A percentile compares a stretch with the other conserved stretches of the same genome.
Evolutionary conservation across 345 rosid genomes (phyloP).

Genomic region (Populus nigra): DNA sequence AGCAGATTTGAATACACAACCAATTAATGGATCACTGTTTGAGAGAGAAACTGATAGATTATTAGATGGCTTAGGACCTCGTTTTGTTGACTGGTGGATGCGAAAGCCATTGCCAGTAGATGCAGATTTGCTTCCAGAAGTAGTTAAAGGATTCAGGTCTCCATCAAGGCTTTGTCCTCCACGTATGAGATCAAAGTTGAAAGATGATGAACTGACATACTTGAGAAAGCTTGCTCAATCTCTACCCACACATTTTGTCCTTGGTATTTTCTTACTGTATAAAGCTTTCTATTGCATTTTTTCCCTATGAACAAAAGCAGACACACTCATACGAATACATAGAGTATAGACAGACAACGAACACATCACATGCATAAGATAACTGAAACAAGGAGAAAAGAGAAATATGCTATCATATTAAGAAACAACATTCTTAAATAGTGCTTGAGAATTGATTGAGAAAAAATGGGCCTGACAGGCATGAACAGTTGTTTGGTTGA

Average conservation of each 20-base stretch:
- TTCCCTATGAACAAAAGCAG: neutral
- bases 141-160: constrained; percentile 61
- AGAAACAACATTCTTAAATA: neutral
- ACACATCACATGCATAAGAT: neutral
- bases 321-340: neutral
- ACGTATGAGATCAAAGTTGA: constrained; percentile 45
- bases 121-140: constrained; percentile 73
- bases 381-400: neutral
- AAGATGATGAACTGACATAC: constrained; percentile 59
- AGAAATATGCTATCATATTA: neutral
- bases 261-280: constrained; percentile 47
- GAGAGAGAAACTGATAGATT: constrained; percentile 85
- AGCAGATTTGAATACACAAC: constrained; percentile 14
- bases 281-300: neutral
- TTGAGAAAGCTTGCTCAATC: constrained; percentile 71
- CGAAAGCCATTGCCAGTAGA: constrained; percentile 83
- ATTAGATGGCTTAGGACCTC: constrained; percentile 80
- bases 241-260: constrained; percentile 79
- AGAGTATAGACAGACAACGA: neutral
- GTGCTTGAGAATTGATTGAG: neutral
- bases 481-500: neutral
- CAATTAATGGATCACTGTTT: constrained; percentile 50
- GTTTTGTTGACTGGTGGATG: constrained; percentile 94
- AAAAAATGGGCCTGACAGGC: neutral
- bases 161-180: constrained; percentile 70